A percentile compares a stretch with the other conserved stretches of the same genome.
These are phyloP conservation scores for Murraya koenigii DNA, from an alignment of 345 rosid species.

Conservation along the genomic window DNA sequence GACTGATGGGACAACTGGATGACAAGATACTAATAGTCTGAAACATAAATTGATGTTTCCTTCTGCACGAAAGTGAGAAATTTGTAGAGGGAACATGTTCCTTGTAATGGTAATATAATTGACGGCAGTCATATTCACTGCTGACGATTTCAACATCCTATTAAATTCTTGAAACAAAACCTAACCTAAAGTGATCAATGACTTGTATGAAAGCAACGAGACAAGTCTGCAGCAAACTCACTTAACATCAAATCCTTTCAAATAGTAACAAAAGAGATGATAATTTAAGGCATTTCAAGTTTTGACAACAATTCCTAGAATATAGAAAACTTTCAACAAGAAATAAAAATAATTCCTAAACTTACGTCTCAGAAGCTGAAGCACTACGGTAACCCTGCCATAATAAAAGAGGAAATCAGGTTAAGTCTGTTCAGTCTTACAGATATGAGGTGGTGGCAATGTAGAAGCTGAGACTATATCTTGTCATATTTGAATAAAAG, in stretches of 20 bases:
- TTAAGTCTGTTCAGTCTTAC: neutral
- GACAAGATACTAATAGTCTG: neutral
- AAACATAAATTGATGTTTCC: neutral
- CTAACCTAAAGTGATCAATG: neutral
- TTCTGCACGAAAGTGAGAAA: neutral
- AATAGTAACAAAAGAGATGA: neutral
- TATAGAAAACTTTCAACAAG: neutral
- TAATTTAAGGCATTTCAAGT: slow-evolving; percentile 2
- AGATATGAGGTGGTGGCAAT: neutral
- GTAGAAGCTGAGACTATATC: slow-evolving; percentile 6
- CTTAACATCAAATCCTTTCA: neutral
- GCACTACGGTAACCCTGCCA: slow-evolving; percentile 91
- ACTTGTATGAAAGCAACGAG: neutral
- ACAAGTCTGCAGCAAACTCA: neutral
- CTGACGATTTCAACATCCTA: neutral
- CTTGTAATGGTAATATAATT: neutral
- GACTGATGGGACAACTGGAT: neutral
- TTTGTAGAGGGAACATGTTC: neutral
- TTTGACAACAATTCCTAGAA: neutral
- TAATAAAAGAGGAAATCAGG: slow-evolving; percentile 21
- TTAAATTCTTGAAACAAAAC: neutral
- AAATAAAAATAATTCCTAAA: slow-evolving; percentile 7
- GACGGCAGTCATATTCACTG: neutral
- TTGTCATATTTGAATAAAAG: neutral
- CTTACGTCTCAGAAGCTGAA: slow-evolving; percentile 93